Percentiles rank a stretch among this genome's conserved stretches.
Evolutionary conservation across 257 asterid species (phyloP).

Genomic region (Scutellaria galericulata): DNA sequence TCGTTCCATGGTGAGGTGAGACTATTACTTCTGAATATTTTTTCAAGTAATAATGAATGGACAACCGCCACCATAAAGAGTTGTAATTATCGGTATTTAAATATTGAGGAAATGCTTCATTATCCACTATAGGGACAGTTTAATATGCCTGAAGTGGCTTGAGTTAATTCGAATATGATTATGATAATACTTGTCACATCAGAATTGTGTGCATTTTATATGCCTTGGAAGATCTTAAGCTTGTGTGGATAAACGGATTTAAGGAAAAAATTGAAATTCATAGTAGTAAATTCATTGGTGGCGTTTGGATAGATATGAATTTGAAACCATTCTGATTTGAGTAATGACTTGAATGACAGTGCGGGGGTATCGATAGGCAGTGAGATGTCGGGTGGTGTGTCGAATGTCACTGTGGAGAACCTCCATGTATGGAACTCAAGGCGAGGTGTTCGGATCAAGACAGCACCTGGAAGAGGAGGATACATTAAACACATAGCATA

Average conservation of each 20-base stretch:
- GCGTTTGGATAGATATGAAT: too few species aligned
- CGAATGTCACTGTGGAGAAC: conserved; percentile 82
- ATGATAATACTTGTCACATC: too few species aligned
- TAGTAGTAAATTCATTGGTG: too few species aligned
- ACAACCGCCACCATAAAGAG: neutral
- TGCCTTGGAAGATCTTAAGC: neutral
- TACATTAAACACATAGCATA: conserved; percentile 66
- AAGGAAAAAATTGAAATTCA: too few species aligned
- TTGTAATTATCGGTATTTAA: neutral
- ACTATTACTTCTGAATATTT: neutral
- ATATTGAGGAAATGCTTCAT: neutral
- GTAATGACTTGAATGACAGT: conserved; percentile 43
- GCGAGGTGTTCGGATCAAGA: conserved; percentile 90
- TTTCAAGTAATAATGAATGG: neutral
- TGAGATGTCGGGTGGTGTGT: conserved; percentile 97
- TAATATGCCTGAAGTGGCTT: too few species aligned
- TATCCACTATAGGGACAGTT: too few species aligned
- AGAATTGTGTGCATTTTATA: neutral
- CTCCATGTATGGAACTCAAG: conserved; percentile 86
- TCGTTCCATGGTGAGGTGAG: conserved; percentile 96
- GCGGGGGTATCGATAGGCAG: conserved; percentile 98
- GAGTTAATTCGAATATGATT: too few species aligned
- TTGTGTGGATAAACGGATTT: too few species aligned
- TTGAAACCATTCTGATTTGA: too few species aligned
- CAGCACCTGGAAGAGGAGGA: conserved; percentile 96